Conservation (phyloP, 2,329 filamentous ascomycete species). For the Cladophialophora bantiana region DNA sequence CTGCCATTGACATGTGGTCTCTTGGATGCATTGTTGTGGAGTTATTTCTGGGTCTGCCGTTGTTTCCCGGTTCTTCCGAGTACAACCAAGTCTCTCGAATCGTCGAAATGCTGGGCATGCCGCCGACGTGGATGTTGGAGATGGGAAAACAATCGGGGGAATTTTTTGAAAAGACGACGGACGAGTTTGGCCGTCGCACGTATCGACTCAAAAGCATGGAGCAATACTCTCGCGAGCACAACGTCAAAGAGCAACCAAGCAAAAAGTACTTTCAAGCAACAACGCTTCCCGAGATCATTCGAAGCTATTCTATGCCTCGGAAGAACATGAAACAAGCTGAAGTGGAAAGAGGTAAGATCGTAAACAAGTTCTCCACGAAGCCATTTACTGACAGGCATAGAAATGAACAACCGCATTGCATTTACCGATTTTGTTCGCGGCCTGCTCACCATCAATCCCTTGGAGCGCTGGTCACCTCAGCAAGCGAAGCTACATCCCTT, state of each 20-base stretch:
- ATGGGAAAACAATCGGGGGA: slow-evolving; percentile 98
- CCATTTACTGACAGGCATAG: slow-evolving; percentile 57
- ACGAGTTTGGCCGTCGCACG: slow-evolving; percentile 89
- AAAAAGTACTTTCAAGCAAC: slow-evolving; percentile 99
- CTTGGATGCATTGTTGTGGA: slow-evolving; percentile 98
- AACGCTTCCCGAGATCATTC: slow-evolving; percentile 94
- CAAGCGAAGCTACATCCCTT: slow-evolving; percentile 98
- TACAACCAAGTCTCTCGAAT: slow-evolving; percentile 98
- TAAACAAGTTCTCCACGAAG: neutral
- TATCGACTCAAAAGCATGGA: slow-evolving; percentile 97
- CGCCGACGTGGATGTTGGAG: slow-evolving; percentile 98
- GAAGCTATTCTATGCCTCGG: slow-evolving; percentile 95
- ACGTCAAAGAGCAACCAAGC: slow-evolving; percentile 97
- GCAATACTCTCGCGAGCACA: slow-evolving; percentile 93
- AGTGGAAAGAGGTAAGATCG: slow-evolving; percentile 82
- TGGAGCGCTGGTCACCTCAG: slow-evolving; percentile 96
- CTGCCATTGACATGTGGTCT: slow-evolving; percentile 99
- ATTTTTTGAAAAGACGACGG: slow-evolving; percentile 91
- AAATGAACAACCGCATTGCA: slow-evolving; percentile 97
- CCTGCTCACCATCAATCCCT: slow-evolving; percentile 88
- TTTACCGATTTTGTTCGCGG: slow-evolving; percentile 99
- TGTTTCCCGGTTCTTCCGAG: slow-evolving; percentile 97
- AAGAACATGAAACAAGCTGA: slow-evolving; percentile 99
- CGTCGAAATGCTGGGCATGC: slow-evolving; percentile 96
- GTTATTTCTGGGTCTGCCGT: slow-evolving; percentile 88